phyloP scores from a whole-genome alignment of 2,329 filamentous ascomycete genomes.

The Alternaria tenuissima region DNA sequence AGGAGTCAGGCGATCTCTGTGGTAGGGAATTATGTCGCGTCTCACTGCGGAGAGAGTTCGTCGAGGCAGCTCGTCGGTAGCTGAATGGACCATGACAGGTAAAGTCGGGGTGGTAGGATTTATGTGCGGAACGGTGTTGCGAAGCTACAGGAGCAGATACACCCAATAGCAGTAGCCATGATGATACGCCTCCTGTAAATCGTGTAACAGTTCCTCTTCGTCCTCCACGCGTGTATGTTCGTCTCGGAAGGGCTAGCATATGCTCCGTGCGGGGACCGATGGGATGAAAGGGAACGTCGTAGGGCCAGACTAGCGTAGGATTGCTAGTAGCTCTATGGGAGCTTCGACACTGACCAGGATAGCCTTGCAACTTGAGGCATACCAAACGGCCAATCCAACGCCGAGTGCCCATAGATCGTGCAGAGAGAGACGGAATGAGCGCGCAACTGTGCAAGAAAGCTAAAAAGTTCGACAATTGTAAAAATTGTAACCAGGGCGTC shows the following conservation, averaged over 20 bases:
- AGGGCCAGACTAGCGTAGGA: background rate
- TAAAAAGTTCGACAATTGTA: background rate
- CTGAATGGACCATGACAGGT: background rate
- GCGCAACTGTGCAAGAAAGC: slow-evolving; percentile 1
- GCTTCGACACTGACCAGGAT: slow-evolving; percentile 5
- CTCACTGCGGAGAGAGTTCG: background rate
- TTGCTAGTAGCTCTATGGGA: background rate
- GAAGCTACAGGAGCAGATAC: background rate
- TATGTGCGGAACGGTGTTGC: slow-evolving; percentile 1
- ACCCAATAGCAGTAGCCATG: background rate
- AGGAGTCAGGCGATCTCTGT: background rate
- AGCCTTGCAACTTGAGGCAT: background rate
- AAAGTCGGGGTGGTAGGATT: background rate
- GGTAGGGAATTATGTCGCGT: background rate
- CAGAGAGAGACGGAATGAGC: background rate
- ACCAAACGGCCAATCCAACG: background rate
- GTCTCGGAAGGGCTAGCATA: slow-evolving; percentile 2
- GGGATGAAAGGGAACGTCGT: background rate
- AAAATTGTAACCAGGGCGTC: background rate
- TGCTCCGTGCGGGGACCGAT: background rate
- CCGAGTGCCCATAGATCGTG: background rate
- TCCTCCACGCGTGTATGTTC: slow-evolving; percentile 2
- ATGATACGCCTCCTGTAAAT: slow-evolving; percentile 3
- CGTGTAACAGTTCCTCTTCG: slow-evolving; percentile 5
- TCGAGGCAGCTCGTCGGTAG: background rate